Evolutionary conservation across 768 basidiomycete genomes (phyloP).

Genomic region (Asterophora lycoperdoides): DNA sequence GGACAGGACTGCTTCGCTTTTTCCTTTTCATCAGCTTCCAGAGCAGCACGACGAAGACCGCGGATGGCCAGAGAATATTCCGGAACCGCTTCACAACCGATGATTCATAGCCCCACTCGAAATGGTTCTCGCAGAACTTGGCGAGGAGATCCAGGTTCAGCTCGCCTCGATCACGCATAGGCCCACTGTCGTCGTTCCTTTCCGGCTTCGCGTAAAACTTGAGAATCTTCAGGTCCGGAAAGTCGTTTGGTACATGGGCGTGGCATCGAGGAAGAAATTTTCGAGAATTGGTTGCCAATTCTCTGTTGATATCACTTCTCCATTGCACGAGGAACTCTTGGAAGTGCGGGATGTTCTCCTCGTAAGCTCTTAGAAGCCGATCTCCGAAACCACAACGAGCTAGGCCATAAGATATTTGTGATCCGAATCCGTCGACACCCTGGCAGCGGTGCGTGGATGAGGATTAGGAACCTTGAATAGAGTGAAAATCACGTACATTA

Average conservation of each 20-base stretch:
- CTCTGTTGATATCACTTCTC: constrained; percentile 41
- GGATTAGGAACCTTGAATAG: not conserved
- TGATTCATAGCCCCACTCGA: constrained; percentile 65
- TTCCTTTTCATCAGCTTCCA: constrained; percentile 38
- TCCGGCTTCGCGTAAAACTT: constrained; percentile 46
- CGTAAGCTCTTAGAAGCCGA: constrained; percentile 41
- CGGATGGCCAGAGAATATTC: constrained; percentile 58
- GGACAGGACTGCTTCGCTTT: constrained; percentile 14
- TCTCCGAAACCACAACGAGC: constrained; percentile 64
- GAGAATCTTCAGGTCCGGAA: constrained; percentile 54
- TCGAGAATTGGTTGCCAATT: constrained; percentile 46
- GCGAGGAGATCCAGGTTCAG: constrained; percentile 52
- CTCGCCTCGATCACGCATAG: constrained; percentile 31
- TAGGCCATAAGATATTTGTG: constrained; percentile 52
- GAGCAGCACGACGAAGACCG: constrained; percentile 50
- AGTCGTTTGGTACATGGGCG: constrained; percentile 37
- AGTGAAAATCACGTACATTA: constrained; percentile 11
- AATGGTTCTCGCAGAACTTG: constrained; percentile 58
- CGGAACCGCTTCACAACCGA: constrained; percentile 63
- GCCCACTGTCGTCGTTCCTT: constrained; percentile 27
- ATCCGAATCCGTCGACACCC: constrained; percentile 45
- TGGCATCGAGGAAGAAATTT: constrained; percentile 39
- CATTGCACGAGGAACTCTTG: constrained; percentile 44
- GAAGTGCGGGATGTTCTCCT: constrained; percentile 33
- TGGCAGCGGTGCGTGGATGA: constrained; percentile 1